Evolutionary conservation across 441 rosid genomes (phyloP), one percentile per base, ranked within the genome.

Genomic region (Adansonia rubrostipa): DNA sequence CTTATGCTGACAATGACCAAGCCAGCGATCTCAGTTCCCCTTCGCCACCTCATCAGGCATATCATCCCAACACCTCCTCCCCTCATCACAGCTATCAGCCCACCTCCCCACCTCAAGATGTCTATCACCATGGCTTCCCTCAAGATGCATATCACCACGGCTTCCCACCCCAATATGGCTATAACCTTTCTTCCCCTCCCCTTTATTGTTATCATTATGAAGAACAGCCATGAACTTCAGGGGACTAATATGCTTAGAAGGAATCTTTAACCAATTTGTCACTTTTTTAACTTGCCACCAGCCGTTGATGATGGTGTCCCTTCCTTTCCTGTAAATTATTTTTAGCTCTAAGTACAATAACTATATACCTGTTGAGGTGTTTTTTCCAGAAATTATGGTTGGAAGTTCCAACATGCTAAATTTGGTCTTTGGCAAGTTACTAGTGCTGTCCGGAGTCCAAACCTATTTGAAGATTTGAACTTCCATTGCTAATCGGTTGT

Each of bases 1-100:
- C 85, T 51, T 79, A 63, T 6, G 60, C 73, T 4, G 74, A 84
- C 5, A 81, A 84, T 75, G 87, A 70, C 50, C 70, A 71, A 28
- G 70, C 81, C n/a, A 80, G 87, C 1, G 92, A 88, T 77, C 79
- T 77, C 44, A 85, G 89, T 74, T 86, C 93, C 54, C 90, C 93
- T 28, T 92, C 96, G 3, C 88, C 92, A 17, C 77, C 86, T 14
- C 90, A 86, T 66, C 74, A 80, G 36, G 36, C 36, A 33, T 33
- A 33, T 3, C 36, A 33, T 33, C 36, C 36, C 36, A 33, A 33
- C 36, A 33, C 36, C 36, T 33, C 36, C 36, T 33, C 36, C 36
- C 36, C 36, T 33, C 36, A 33, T 33, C 36, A 33, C 5, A 71
- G 40, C 1, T 10, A 78, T 67, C 71, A 57, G 64, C 78, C 72